phyloP scores from a whole-genome alignment of 768 basidiomycete genomes.

The Mycena kentingensis region DNA sequence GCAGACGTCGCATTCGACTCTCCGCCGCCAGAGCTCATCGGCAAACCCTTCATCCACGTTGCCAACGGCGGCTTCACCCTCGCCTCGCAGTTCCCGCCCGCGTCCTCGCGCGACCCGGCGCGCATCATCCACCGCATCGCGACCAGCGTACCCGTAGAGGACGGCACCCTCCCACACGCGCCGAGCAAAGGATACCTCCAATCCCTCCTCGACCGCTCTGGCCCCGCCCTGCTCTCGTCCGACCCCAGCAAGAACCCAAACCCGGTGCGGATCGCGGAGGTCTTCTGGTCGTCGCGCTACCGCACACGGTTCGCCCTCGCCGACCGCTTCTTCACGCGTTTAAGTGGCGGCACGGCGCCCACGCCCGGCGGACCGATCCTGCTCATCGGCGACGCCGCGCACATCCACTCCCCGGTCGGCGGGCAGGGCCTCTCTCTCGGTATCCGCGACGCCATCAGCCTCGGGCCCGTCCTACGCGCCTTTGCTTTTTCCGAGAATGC shows the following conservation, averaged over 20 bases:
- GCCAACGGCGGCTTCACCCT: slow-evolving; percentile 1
- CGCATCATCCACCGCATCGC: slow-evolving; percentile 9
- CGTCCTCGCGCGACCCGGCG: neutral
- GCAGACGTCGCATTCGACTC: slow-evolving; percentile 40
- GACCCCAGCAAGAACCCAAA: slow-evolving; percentile 29
- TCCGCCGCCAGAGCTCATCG: neutral
- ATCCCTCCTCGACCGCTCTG: slow-evolving; percentile 35
- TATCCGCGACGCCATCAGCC: slow-evolving; percentile 51
- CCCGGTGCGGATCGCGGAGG: slow-evolving; percentile 29
- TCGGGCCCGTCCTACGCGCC: slow-evolving; percentile 42
- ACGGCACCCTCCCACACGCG: slow-evolving; percentile 35
- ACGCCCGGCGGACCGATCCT: neutral
- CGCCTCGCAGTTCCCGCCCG: slow-evolving; percentile 1
- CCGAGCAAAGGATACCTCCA: slow-evolving; percentile 42
- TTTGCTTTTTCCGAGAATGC: neutral
- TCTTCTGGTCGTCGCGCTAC: slow-evolving; percentile 42
- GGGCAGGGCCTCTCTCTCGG: slow-evolving; percentile 65
- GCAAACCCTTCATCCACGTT: neutral
- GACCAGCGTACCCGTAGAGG: slow-evolving; percentile 7
- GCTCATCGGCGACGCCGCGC: slow-evolving; percentile 49
- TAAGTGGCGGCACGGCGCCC: no score
- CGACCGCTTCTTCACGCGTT: slow-evolving; percentile 32
- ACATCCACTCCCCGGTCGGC: slow-evolving; percentile 55
- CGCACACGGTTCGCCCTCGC: slow-evolving; percentile 40
- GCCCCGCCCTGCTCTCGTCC: slow-evolving; percentile 28